Base-by-base conservation (phyloP, 352 stramenopile species). In the Phytophthora boehmeriae region DNA sequence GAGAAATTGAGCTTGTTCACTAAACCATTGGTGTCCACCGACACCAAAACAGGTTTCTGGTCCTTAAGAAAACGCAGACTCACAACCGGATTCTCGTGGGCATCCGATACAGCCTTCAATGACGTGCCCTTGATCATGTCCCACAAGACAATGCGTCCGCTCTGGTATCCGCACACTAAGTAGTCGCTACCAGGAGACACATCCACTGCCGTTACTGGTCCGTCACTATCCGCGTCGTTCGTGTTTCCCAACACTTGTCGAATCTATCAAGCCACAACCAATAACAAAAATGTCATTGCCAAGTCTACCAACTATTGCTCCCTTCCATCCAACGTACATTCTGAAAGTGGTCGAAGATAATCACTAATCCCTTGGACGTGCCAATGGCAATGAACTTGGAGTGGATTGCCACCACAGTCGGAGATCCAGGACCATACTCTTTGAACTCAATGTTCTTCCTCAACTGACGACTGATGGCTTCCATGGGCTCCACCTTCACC, bases 331-430 rank as follows among this genome's bases (percentile, higher is more conserved):
- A 5, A 67, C 87, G 70, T 43, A 98, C 78, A 32, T 97, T 96
- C 73, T 99, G 93, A 69, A 98, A 98, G 63, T 98, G 90, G 70
- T 99, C 97, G 68, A 98, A 99, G 32, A 98, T 92, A 42, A 98
- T 85, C 46, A 99, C 88, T 8, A 97, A 75, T 2, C 96, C 95
- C 51, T 93, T 91, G 68, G 97, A 98, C 41, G 94, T 98, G 32
- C 96, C 97, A 56, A 99, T 93, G 1, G 96, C 93, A 66, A 99
- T 98, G 61, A 98, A 98, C 80, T 98, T 98, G 58, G 92, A 96
- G 75, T 97, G 95, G 50, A 98, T 97, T 9, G 93, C 94, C 28
- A 98, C 78, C 32, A 96, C 89, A 0, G 95, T 98, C 8, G 96
- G 96, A 5, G 88, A 92, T 0, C 92, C 92, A 0, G 92, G 88